Base-by-base conservation (phyloP, 257 asterid species). In the Solanum paucissectum region DNA sequence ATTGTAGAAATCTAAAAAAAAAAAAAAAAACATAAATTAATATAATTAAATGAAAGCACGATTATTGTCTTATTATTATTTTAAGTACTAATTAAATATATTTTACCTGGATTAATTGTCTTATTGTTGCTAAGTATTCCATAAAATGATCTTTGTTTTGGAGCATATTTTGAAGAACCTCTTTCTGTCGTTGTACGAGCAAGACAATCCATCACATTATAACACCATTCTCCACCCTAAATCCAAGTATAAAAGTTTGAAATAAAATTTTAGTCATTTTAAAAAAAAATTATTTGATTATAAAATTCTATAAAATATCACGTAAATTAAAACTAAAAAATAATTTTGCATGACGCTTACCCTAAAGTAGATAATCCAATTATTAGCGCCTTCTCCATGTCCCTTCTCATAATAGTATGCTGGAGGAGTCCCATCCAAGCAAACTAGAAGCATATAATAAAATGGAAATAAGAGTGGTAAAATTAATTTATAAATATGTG, bases 1-100 rank as follows among this genome's bases (percentile, higher is more conserved):
- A 92, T 97, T 97, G 85, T 91, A 97, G 88, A 97, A 97, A 88
- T 95, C 99, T 97, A 96, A 89, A 88, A 21, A n/a, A 6, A 55
- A 55, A n/a, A 0, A 1, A 25, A 37, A 64, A 25, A 38, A 38
- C 29, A 85, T 9, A 68, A n/a, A 85, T 5, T 11, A 14, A 25
- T 32, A 71, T 29, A 29, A 37, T 33, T 60, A 18, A 85, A 66
- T 38, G 20, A 37, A 13, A 85, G 20, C 29, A 7, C 20, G 12
- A 85, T 32, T 14, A 13, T 9, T 60, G 29, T 60, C 6, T 9
- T 16, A 8, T 36, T 49, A 23, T 44, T 14, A 85, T 12, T 27
- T 7, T 84, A 58, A 8, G 16, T 58, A 84, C 6, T 9, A 16
- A 68, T 32, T 6, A 27, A 66, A 11, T 64, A 8, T 40, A 32